Conservation (phyloP, 176 grass and related monocot species). For the Aegilops sharonensis region DNA sequence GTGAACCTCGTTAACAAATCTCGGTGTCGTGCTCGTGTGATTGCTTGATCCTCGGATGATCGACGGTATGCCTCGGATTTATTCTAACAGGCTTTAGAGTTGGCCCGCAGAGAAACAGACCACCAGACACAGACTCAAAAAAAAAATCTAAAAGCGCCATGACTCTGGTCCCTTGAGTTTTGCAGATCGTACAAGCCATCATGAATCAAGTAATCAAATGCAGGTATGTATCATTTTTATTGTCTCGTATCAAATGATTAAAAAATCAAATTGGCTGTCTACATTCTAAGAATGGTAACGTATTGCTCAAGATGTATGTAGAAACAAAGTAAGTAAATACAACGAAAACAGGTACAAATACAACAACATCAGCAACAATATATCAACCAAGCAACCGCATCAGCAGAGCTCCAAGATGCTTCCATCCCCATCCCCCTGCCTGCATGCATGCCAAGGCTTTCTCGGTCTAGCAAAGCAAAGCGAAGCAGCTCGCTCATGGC, state of each 20-base stretch:
- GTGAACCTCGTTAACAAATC: too few species aligned
- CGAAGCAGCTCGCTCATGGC: slow-evolving; percentile 22
- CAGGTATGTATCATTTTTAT: slow-evolving; percentile 34
- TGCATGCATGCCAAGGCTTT: neutral
- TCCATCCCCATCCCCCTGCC: neutral
- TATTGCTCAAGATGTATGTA: slow-evolving; percentile 15
- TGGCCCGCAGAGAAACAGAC: too few species aligned
- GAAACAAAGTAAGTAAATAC: slow-evolving; percentile 24
- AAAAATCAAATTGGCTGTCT: slow-evolving; percentile 26
- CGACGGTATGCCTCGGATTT: too few species aligned
- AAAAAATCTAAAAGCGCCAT: too few species aligned
- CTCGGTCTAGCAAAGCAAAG: neutral
- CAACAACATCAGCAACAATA: slow-evolving; percentile 11
- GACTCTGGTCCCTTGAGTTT: too few species aligned
- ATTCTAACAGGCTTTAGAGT: too few species aligned
- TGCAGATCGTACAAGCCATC: too few species aligned
- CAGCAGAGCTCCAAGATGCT: neutral
- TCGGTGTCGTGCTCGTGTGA: too few species aligned
- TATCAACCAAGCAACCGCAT: slow-evolving; percentile 15
- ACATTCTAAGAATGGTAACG: neutral
- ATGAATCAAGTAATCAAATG: neutral
- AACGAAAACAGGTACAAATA: slow-evolving; percentile 19
- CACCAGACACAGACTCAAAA: too few species aligned
- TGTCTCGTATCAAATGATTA: slow-evolving; percentile 36
- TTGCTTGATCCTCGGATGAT: too few species aligned